Conservation (phyloP, 257 asterid species). For the Thymus quinquecostatus region DNA sequence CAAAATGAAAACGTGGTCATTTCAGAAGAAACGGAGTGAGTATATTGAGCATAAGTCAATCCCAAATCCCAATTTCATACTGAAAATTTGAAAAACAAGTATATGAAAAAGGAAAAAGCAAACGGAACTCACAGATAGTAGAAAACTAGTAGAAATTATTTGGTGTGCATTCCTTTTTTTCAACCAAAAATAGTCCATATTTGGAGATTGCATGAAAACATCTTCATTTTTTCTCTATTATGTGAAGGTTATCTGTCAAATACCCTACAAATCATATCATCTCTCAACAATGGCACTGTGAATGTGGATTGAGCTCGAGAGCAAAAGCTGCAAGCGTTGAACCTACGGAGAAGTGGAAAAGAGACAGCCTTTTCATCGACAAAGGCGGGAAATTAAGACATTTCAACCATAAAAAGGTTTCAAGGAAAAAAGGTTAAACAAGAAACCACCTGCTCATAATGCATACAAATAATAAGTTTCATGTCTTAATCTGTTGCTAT, state of each 20-base stretch:
- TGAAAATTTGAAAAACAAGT: too few relatives aligned
- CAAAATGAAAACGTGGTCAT: too few relatives aligned
- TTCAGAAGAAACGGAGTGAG: too few relatives aligned
- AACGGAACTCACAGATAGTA: neutral
- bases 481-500: neutral
- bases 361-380: conserved; percentile 69
- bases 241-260: conserved; percentile 52
- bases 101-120: neutral
- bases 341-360: conserved; percentile 61
- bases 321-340: conserved; percentile 48
- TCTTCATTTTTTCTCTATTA: neutral
- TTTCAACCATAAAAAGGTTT: conserved; percentile 77
- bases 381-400: conserved; percentile 61
- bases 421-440: conserved; percentile 61
- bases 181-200: neutral
- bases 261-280: conserved; percentile 43
- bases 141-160: neutral
- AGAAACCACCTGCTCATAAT: neutral
- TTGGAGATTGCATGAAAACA: neutral
- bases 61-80: neutral
- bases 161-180: neutral
- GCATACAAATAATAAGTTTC: neutral
- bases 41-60: neutral
- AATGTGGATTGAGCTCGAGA: conserved; percentile 46
- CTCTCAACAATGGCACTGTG: conserved; percentile 43